phyloP scores from a whole-genome alignment of 257 asterid species.

The Solanum chiquidenum region DNA sequence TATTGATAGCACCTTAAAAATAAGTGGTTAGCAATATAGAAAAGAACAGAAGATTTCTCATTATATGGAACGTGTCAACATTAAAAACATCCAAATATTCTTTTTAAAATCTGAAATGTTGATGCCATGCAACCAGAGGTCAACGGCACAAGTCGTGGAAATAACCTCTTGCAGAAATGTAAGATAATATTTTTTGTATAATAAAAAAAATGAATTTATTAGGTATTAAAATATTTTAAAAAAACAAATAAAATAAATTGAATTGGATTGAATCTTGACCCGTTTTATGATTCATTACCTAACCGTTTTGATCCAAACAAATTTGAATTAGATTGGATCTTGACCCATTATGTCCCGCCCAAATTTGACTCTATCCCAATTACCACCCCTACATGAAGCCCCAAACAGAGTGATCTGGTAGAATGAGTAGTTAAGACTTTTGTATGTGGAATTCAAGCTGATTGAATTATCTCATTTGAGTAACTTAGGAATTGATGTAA shows the following conservation, averaged over 20 bases:
- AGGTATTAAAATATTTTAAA: neutral
- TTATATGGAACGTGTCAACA: neutral
- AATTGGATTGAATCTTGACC: no score
- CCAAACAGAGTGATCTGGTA: neutral
- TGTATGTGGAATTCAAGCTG: neutral
- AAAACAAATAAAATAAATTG: no score
- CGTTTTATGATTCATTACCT: neutral
- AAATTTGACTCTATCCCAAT: no score
- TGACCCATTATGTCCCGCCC: neutral
- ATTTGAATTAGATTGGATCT: no score
- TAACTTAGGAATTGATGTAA: neutral
- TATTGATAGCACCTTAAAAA: neutral
- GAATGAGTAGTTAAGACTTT: neutral
- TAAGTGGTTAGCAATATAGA: neutral
- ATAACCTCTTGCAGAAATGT: neutral
- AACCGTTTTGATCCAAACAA: no score
- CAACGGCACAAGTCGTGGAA: fast-evolving
- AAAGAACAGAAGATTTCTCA: neutral
- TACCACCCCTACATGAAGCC: neutral
- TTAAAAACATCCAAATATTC: neutral
- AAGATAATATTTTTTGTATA: neutral
- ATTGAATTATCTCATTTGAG: neutral
- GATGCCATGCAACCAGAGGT: neutral
- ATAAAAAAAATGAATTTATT: neutral
- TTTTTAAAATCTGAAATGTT: neutral